Conservation (phyloP, 495 filamentous ascomycete genomes). For the Penicillium ucsense region DNA sequence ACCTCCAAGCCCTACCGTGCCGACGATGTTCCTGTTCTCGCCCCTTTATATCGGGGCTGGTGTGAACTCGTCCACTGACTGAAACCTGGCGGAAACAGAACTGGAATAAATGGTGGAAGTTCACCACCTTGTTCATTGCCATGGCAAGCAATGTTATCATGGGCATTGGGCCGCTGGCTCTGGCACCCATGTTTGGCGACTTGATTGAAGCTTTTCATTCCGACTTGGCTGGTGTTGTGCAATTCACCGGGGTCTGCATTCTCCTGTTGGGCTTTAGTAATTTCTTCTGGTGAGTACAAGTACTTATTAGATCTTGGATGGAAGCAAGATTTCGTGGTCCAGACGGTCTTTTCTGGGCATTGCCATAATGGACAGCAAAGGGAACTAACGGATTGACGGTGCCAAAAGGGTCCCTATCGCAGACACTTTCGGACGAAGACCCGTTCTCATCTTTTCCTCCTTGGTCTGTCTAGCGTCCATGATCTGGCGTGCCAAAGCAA, state of each 20-base stretch:
- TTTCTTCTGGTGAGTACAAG: slow-evolving; percentile 41
- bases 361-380: too few species aligned
- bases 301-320: too few species aligned
- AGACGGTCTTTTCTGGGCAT: too few species aligned
- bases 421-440: slow-evolving; percentile 47
- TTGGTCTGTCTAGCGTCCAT: slow-evolving; percentile 45
- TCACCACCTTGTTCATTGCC: slow-evolving; percentile 35
- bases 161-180: slow-evolving; percentile 47
- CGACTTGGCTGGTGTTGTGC: slow-evolving; percentile 37
- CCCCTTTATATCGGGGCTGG: too few species aligned
- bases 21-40: too few species aligned
- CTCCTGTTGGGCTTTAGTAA: slow-evolving; percentile 55
- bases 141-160: slow-evolving; percentile 45
- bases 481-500: slow-evolving; percentile 51
- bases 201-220: slow-evolving; percentile 47
- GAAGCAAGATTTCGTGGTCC: too few species aligned
- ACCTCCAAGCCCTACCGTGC: too few species aligned
- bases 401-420: slow-evolving; percentile 44
- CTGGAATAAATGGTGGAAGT: slow-evolving; percentile 33
- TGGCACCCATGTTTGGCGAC: slow-evolving; percentile 48
- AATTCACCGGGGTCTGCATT: slow-evolving; percentile 51
- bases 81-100: slow-evolving; percentile 14
- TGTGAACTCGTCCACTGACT: too few species aligned
- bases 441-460: slow-evolving; percentile 47
- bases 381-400: too few species aligned